Base-by-base conservation (phyloP, 1,284 basidiomycete species). In the Ustilago trichophora region DNA sequence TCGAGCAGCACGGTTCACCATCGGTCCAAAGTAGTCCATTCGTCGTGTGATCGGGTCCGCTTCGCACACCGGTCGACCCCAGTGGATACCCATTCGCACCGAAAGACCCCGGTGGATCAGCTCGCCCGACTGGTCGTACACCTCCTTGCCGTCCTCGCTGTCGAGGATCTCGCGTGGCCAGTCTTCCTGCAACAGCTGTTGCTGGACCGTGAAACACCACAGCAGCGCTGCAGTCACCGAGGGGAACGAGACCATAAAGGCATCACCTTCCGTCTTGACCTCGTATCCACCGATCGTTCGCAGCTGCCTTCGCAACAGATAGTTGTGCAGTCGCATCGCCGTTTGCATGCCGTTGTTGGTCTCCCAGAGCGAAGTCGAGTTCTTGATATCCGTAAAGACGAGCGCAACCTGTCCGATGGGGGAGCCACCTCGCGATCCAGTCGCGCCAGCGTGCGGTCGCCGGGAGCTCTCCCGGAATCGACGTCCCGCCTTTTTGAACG, bases 241-340 rank as follows among this genome's bases (percentile, higher is more conserved):
- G 9, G 91, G 91, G 86, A 99, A 98, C n/a, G 76, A 94, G 42
- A 95, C 94, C 91, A 98, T 96, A 85, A 98, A 98, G 0, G 95
- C 90, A 78, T 98, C 96, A 31, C 96, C 96, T 89, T 98, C 96
- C 18, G 96, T 98, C 83, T 99, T 99, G 76, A 98, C 95, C 83
- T 98, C 94, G 83, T 98, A 99, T 0, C 96, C 96, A 35, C 93
- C 94, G 77, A 94, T 95, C 47, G 91, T 86, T 26, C 95, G 88
- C 36, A 98, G 84, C 71, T 92, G 90, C 10, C 94, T 87, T 19
- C 95, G 89, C 56, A 98, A 86, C 13, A 98, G 85, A 58, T 85
- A 87, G 82, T 98, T 96, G 84, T 98, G 96, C 77, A 93, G 83
- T 32, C 90, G 88, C 87, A 98, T 96, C 2, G 95, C 94, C 0